phyloP scores from a whole-genome alignment of 1,284 basidiomycete species.

The Cutaneotrichosporon sp. region DNA sequence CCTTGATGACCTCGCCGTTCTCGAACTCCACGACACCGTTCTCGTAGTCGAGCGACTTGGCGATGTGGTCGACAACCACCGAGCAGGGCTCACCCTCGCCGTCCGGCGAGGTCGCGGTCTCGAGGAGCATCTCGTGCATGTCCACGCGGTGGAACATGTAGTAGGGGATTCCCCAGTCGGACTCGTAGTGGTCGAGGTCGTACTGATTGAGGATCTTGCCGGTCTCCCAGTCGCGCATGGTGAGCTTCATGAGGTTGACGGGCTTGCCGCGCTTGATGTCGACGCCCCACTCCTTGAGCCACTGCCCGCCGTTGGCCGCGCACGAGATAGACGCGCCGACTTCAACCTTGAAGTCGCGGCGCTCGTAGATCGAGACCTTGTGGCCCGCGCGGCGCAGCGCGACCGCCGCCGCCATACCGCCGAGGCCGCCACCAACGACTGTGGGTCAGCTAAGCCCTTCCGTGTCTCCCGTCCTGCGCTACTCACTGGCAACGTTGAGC shows the following conservation, averaged over 20 bases:
- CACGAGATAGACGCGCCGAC: slow-evolving; percentile 48
- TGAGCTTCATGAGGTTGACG: slow-evolving; percentile 39
- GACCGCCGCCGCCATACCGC: slow-evolving; percentile 39
- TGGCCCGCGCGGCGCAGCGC: slow-evolving; percentile 43
- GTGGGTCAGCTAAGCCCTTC: neutral
- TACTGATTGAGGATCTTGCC: slow-evolving; percentile 44
- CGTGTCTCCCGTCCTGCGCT: neutral
- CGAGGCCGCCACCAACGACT: slow-evolving; percentile 43
- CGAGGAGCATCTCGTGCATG: slow-evolving; percentile 49
- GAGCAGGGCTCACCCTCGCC: slow-evolving; percentile 39
- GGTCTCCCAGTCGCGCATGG: slow-evolving; percentile 45
- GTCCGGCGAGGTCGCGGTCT: slow-evolving; percentile 36
- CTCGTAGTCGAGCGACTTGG: slow-evolving; percentile 42
- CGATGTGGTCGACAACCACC: slow-evolving; percentile 47
- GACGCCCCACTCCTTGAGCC: slow-evolving; percentile 44
- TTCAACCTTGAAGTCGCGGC: slow-evolving; percentile 43
- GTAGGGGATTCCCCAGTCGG: slow-evolving; percentile 43
- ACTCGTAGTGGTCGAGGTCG: slow-evolving; percentile 38
- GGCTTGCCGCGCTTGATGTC: slow-evolving; percentile 36
- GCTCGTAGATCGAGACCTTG: slow-evolving; percentile 41
- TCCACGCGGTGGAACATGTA: slow-evolving; percentile 51
- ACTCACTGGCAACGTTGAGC: slow-evolving; percentile 23
- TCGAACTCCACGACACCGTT: slow-evolving; percentile 43
- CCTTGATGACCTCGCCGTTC: slow-evolving; percentile 41
- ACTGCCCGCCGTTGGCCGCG: slow-evolving; percentile 40